These are phyloP conservation scores for Penicillium daleae DNA, from an alignment of 495 filamentous ascomycete species.

Conservation along the genomic window DNA sequence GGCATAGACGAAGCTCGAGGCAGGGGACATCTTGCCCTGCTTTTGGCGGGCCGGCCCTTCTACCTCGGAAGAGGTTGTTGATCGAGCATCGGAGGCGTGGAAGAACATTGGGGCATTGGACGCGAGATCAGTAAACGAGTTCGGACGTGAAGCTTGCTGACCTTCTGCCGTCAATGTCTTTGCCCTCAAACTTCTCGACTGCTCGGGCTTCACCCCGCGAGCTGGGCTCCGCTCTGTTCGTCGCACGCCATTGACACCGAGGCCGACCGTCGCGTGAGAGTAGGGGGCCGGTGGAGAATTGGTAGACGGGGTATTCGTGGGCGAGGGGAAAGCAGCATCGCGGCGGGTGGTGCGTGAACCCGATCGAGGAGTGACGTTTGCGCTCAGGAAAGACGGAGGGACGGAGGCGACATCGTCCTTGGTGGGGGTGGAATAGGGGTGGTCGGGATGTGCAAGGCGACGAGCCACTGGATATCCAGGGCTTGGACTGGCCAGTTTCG, in stretches of 20 bases:
- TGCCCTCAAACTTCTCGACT: conserved; percentile 36
- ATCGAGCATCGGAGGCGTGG: conserved; percentile 71
- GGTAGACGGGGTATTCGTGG: conserved; percentile 54
- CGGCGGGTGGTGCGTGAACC: conserved; percentile 66
- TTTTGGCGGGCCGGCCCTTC: conserved; percentile 30
- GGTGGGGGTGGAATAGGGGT: conserved; percentile 36
- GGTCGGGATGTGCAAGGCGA: conserved; percentile 42
- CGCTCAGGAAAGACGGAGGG: conserved; percentile 60
- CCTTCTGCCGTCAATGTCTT: conserved; percentile 43
- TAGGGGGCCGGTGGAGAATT: conserved; percentile 42
- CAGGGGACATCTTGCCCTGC: conserved; percentile 34
- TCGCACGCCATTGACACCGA: conserved; percentile 32
- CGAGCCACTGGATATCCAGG: conserved; percentile 37
- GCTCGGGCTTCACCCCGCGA: conserved; percentile 40
- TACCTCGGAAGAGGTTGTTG: conserved; percentile 34
- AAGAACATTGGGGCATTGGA: conserved; percentile 68
- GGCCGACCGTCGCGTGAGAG: conserved; percentile 34
- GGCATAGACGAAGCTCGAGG: conserved; percentile 62
- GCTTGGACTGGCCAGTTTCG: conserved; percentile 51
- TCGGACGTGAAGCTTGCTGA: conserved; percentile 34
- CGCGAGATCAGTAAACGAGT: conserved; percentile 37
- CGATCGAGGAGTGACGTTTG: conserved; percentile 75
- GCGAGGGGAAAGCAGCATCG: conserved; percentile 64
- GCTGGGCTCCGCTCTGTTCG: conserved; percentile 46
- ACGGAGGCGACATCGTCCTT: conserved; percentile 47